A percentile compares a stretch with the other conserved stretches of the same genome.
Conservation (phyloP, 2,329 filamentous ascomycete species). For the Alternaria sp. region DNA sequence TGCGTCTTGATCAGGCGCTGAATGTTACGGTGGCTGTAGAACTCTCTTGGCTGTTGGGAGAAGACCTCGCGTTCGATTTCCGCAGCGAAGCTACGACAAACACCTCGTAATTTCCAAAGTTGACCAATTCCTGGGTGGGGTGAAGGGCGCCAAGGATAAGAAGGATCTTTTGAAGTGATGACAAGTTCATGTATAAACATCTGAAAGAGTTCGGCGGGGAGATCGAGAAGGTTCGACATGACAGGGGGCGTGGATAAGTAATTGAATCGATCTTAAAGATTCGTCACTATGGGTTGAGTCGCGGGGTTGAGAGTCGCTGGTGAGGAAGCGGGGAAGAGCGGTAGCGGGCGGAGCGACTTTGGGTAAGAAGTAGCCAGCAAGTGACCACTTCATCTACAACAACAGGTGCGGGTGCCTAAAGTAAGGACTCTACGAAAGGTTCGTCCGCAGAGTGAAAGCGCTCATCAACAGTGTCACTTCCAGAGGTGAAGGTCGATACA, state of each 20-base stretch:
- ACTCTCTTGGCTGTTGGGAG: neutral
- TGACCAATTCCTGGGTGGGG: neutral
- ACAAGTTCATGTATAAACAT: neutral
- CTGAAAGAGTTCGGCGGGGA: neutral
- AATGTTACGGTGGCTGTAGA: neutral
- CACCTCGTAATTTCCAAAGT: neutral
- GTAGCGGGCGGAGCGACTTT: neutral
- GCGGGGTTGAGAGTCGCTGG: neutral
- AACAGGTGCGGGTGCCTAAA: neutral
- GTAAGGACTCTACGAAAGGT: fast-evolving
- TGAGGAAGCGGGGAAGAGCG: neutral
- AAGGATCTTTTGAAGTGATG: no score
- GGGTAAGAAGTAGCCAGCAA: neutral
- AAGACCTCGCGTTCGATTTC: neutral
- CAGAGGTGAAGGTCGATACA: neutral
- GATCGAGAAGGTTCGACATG: neutral
- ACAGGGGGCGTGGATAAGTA: no score
- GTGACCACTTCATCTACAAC: neutral
- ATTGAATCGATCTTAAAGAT: neutral
- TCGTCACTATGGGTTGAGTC: neutral
- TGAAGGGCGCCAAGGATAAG: no score
- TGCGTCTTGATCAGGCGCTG: neutral
- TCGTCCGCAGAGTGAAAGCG: neutral
- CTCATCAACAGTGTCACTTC: neutral
- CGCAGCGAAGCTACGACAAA: neutral